Conservation (phyloP, 2,329 filamentous ascomycete genomes). For the Aspergillus brasiliensis region DNA sequence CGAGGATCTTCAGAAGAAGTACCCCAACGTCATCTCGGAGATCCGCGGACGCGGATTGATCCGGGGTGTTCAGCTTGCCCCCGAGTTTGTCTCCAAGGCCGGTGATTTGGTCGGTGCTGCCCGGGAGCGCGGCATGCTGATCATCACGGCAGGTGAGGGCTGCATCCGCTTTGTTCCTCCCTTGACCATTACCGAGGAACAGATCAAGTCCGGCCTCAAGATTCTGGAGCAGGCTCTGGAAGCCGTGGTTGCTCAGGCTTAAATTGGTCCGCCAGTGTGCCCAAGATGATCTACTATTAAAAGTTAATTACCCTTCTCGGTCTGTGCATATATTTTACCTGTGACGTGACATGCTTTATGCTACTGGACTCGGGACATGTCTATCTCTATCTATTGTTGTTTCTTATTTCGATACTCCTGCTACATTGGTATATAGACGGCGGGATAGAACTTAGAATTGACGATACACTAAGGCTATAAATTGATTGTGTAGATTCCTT, state of each 20-base stretch:
- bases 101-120: slow-evolving; percentile 75
- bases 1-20: slow-evolving; percentile 57
- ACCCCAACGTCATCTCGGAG: slow-evolving; percentile 74
- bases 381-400: no score
- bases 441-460: not conserved
- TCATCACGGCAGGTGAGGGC: slow-evolving; percentile 92
- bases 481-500: no score
- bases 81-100: slow-evolving; percentile 60
- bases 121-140: slow-evolving; percentile 79
- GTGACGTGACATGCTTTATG: not conserved
- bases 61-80: slow-evolving; percentile 77
- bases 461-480: not conserved
- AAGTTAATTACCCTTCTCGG: not conserved
- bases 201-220: slow-evolving; percentile 75
- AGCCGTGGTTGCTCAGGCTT: slow-evolving; percentile 52
- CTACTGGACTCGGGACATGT: not conserved
- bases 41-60: slow-evolving; percentile 83
- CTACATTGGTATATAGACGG: not conserved
- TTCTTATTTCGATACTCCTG: not conserved
- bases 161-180: slow-evolving; percentile 91
- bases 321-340: not conserved
- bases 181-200: slow-evolving; percentile 74
- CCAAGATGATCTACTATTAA: not conserved
- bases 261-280: not conserved
- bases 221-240: slow-evolving; percentile 72